These are phyloP conservation scores for Apiotrichum porosum DNA, from an alignment of 1,284 basidiomycete genomes.

Conservation along the genomic window DNA sequence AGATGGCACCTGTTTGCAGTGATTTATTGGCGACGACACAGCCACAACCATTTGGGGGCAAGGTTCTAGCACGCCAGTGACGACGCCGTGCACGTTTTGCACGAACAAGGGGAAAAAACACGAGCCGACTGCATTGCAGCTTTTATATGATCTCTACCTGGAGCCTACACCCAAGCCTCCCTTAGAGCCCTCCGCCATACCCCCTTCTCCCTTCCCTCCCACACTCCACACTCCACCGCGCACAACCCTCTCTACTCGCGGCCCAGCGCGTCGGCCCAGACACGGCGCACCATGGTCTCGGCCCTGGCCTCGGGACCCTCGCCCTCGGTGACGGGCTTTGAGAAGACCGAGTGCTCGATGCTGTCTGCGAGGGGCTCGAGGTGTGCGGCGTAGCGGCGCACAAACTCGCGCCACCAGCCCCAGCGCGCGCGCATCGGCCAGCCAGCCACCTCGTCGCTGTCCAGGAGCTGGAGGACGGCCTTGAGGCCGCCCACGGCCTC, in stretches of 20 bases:
- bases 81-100: too few species aligned
- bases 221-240: too few species aligned
- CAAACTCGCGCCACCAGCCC: constrained; percentile 46
- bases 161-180: too few species aligned
- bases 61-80: too few species aligned
- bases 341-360: constrained; percentile 24
- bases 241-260: constrained; percentile 15
- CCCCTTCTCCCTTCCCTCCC: too few species aligned
- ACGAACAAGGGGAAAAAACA: too few species aligned
- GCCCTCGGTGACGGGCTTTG: constrained; percentile 3
- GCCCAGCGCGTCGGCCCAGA: constrained; percentile 25
- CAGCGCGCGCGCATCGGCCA: constrained; percentile 39
- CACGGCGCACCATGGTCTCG: constrained; percentile 27
- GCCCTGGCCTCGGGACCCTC: constrained; percentile 26
- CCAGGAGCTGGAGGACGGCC: constrained; percentile 33
- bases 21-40: too few species aligned
- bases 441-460: constrained; percentile 33
- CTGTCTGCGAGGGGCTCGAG: constrained; percentile 25
- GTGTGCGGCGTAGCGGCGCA: constrained; percentile 32
- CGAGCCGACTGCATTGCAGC: not conserved
- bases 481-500: constrained; percentile 33
- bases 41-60: too few species aligned
- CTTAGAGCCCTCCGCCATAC: too few species aligned
- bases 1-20: too few species aligned
- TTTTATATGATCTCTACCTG: not conserved